Percentiles rank a stretch among this genome's conserved stretches.
phyloP scores from a whole-genome alignment of 257 asterid species.

The Nicotiana benthamiana region DNA sequence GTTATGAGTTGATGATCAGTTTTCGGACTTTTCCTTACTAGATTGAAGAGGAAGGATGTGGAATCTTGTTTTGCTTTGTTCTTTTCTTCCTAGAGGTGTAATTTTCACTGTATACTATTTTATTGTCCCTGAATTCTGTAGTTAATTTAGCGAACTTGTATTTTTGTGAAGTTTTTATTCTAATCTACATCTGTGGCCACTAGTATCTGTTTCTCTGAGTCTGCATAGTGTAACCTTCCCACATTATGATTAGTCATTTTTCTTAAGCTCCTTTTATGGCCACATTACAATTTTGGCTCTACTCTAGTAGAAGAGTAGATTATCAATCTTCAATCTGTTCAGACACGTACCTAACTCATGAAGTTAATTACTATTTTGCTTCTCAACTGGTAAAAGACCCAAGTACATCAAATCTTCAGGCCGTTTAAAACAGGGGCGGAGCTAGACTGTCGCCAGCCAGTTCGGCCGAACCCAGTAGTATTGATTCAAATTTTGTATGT shows the following conservation, averaged over 20 bases:
- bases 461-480: too few relatives aligned
- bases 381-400: too few relatives aligned
- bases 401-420: too few relatives aligned
- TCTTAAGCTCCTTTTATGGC: too few relatives aligned
- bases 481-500: too few relatives aligned
- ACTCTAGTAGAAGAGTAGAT: not conserved
- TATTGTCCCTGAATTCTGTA: not conserved
- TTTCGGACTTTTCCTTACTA: not conserved
- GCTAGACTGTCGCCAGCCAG: too few relatives aligned
- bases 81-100: not conserved
- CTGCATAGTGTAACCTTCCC: not conserved
- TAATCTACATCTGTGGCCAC: not conserved
- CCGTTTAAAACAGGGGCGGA: too few relatives aligned
- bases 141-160: not conserved
- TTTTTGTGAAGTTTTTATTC: not conserved
- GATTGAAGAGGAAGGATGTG: not conserved
- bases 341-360: too few relatives aligned
- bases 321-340: not conserved
- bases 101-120: not conserved
- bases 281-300: not conserved
- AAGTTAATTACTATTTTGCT: too few relatives aligned
- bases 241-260: too few relatives aligned
- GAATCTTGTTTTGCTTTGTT: not conserved
- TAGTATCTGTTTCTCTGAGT: not conserved
- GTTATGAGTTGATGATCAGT: not conserved